phyloP scores from a whole-genome alignment of 257 asterid species.

The Solanum tarijense region DNA sequence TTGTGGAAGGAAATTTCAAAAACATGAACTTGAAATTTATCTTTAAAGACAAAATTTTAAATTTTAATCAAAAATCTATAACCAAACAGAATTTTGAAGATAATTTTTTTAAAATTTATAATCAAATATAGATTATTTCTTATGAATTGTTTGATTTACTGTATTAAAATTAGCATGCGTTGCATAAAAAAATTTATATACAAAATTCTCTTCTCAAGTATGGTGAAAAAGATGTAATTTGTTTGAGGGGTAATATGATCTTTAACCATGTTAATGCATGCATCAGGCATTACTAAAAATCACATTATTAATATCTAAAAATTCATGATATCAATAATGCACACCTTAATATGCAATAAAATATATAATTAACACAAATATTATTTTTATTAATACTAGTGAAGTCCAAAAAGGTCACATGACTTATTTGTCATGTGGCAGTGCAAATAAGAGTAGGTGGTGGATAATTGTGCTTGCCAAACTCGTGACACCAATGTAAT shows the following conservation, averaged over 20 bases:
- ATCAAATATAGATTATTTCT: too few relatives aligned
- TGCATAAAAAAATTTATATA: too few relatives aligned
- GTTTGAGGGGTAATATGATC: accelerated
- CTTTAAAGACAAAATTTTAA: too few relatives aligned
- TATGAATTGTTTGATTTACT: accelerated
- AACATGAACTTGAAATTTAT: neutral
- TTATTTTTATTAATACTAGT: neutral
- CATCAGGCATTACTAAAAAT: accelerated
- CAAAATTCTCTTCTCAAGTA: accelerated
- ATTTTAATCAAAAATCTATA: too few relatives aligned
- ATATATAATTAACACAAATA: too few relatives aligned
- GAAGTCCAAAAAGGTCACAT: neutral
- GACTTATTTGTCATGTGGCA: neutral
- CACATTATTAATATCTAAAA: accelerated
- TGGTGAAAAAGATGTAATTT: too few relatives aligned
- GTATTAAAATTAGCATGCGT: accelerated
- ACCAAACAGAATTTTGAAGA: too few relatives aligned
- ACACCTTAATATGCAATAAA: accelerated
- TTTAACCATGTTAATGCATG: too few relatives aligned
- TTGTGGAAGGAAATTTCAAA: neutral
- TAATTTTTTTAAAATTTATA: too few relatives aligned
- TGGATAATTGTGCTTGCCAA: neutral
- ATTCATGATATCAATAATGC: too few relatives aligned
- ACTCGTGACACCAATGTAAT: neutral
- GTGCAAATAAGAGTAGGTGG: neutral